Percentiles rank a stretch among this genome's conserved stretches.
Conservation (phyloP, 768 basidiomycete genomes). For the Termitomyces eurrhizus region DNA sequence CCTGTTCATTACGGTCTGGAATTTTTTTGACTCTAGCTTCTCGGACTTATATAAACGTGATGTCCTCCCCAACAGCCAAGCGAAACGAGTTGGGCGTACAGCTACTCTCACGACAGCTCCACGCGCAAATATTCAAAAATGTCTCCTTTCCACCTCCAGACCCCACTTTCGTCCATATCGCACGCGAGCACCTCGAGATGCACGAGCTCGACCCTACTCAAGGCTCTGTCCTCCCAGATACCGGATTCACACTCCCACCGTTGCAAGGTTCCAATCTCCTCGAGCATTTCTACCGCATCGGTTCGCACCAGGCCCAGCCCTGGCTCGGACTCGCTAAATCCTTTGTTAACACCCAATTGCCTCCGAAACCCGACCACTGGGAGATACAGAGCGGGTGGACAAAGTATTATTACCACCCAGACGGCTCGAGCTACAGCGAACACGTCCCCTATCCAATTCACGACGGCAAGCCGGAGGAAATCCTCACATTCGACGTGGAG, state of each 20-base stretch:
- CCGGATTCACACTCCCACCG: slow-evolving; percentile 75
- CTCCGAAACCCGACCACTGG: slow-evolving; percentile 52
- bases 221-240: slow-evolving; percentile 78
- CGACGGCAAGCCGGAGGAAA: slow-evolving; percentile 58
- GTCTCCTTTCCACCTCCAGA: slow-evolving; percentile 61
- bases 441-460: slow-evolving; percentile 65
- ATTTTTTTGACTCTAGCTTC: slow-evolving; percentile 1
- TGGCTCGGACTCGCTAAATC: slow-evolving; percentile 68
- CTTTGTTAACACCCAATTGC: slow-evolving; percentile 51
- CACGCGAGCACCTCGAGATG: slow-evolving; percentile 73
- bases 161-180: slow-evolving; percentile 62
- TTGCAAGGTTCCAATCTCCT: slow-evolving; percentile 79
- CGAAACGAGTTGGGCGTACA: slow-evolving; percentile 93
- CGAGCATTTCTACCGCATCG: slow-evolving; percentile 87
- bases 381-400: slow-evolving; percentile 81
- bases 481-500: slow-evolving; percentile 93
- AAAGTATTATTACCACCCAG: slow-evolving; percentile 64
- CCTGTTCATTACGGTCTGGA: slow-evolving; percentile 11
- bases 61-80: slow-evolving; percentile 38
- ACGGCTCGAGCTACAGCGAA: slow-evolving; percentile 77
- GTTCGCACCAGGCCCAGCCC: slow-evolving; percentile 63
- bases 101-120: slow-evolving; percentile 77
- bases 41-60: background rate
- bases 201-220: slow-evolving; percentile 80
- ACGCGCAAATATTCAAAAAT: slow-evolving; percentile 78